Base-by-base conservation (phyloP, 192 early-diverging fungal genomes). In the Coemansia sp. region DNA sequence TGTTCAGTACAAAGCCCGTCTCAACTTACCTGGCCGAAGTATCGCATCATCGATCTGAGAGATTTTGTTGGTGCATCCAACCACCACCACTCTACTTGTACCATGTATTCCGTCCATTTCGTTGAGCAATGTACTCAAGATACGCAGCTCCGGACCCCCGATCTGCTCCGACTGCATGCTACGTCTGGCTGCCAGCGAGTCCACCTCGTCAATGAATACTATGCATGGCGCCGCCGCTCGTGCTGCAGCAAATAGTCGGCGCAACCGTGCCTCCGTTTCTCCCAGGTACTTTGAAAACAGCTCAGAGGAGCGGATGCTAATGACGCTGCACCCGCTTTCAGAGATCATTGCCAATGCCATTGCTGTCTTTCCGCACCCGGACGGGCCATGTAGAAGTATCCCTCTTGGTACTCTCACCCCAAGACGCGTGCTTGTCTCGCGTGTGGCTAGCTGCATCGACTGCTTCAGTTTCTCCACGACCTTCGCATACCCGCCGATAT, bases 101-200 rank as follows among this genome's bases (percentile, higher is more conserved):
- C 82, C 85, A 63, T 97, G 92, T 16, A 99, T 91, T 33, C 97
- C 97, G 72, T 99, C 97, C 91, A 99, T 95, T 76, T 99, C 97
- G 68, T 99, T 99, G 42, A 99, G 84, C 9, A 99, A 71, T 9
- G 95, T 94, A 53, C 93, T 95, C 12, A 99, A 83, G 2, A 98
- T 87, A 18, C 95, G 87, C 66, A 96, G 92, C 70, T 91, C 91
- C 0, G 95, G 91, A 0, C 94, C 87, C n/a, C 90, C 92, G 23
- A 85, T 74, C 30, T 82, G 84, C 59, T 86, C 70, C 0, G 72
- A 65, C 28, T 84, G 77, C 63, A 73, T 82, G 15, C 83, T 87
- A 63, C 97, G 79, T 61, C 90, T 87, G n/a, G 89, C 84, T 2
- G 89, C 93, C n/a, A 97, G 87, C 0, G 90, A 84, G 74, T 99